phyloP scores from a whole-genome alignment of 2,329 filamentous ascomycete species.

The Fusarium sp. region DNA sequence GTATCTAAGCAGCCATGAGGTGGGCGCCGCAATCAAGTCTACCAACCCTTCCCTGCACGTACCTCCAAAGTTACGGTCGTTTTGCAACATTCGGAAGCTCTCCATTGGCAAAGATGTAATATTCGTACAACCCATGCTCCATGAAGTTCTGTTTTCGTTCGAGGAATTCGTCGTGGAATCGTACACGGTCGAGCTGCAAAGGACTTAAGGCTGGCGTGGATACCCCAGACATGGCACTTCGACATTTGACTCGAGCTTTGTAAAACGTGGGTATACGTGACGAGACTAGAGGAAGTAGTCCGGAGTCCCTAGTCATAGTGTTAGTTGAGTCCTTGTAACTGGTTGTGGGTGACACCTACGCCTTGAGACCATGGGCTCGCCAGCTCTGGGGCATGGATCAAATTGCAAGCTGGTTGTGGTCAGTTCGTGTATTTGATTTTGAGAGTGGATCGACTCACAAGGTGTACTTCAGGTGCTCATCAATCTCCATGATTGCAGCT shows the following conservation, averaged over 20 bases:
- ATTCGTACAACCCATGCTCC: slow-evolving; percentile 35
- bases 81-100: slow-evolving; percentile 26
- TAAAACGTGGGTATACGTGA: slow-evolving; percentile 41
- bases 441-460: slow-evolving; percentile 75
- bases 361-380: slow-evolving; percentile 98
- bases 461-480: slow-evolving; percentile 98
- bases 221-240: slow-evolving; percentile 22
- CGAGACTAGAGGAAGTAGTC: slow-evolving; percentile 93
- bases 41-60: slow-evolving; percentile 23
- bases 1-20: slow-evolving; percentile 41
- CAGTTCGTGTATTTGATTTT: slow-evolving; percentile 36
- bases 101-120: slow-evolving; percentile 31
- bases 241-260: slow-evolving; percentile 36
- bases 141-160: slow-evolving; percentile 26
- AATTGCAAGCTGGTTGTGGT: slow-evolving; percentile 83
- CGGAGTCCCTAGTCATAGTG: slow-evolving; percentile 71
- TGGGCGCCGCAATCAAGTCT: slow-evolving; percentile 22
- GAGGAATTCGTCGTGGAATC: slow-evolving; percentile 38
- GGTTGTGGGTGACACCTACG: slow-evolving; percentile 58
- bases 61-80: slow-evolving; percentile 13
- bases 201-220: slow-evolving; percentile 25
- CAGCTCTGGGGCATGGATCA: slow-evolving; percentile 95
- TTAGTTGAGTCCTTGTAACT: slow-evolving; percentile 1
- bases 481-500: slow-evolving; percentile 99
- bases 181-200: slow-evolving; percentile 42